Conservation (phyloP, 352 stramenopile species). For the Phytophthora brassicae region DNA sequence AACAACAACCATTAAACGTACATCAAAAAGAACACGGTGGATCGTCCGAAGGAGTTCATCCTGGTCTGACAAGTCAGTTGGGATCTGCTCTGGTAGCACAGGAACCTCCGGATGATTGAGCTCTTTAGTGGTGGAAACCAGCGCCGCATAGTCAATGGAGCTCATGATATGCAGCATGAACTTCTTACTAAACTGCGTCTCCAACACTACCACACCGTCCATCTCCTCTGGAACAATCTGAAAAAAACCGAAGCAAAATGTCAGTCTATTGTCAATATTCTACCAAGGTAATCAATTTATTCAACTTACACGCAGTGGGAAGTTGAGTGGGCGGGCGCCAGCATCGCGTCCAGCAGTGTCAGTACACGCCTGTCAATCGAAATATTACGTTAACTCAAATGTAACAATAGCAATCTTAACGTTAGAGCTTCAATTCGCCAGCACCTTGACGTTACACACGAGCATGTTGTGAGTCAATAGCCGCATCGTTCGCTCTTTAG, state of each 20-base stretch:
- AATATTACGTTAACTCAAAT: not conserved
- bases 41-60: constrained; percentile 78
- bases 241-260: constrained; percentile 1
- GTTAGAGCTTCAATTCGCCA: not conserved
- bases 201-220: constrained; percentile 75
- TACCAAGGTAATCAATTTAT: no score
- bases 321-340: constrained; percentile 69
- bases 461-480: constrained; percentile 90
- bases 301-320: constrained; percentile 62
- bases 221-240: constrained; percentile 71
- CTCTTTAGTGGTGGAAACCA: constrained; percentile 79
- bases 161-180: constrained; percentile 89
- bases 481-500: constrained; percentile 56
- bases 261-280: not conserved
- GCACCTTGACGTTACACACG: constrained; percentile 82
- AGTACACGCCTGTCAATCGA: constrained; percentile 51
- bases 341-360: constrained; percentile 71
- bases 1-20: constrained; percentile 29
- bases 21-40: constrained; percentile 81
- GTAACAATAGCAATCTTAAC: not conserved
- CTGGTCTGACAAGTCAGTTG: constrained; percentile 50
- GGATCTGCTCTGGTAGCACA: constrained; percentile 65
- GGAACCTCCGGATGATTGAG: constrained; percentile 82
- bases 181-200: constrained; percentile 81
- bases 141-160: constrained; percentile 80